Conservation (phyloP, 768 basidiomycete genomes). For the Lentinula guzmanii region DNA sequence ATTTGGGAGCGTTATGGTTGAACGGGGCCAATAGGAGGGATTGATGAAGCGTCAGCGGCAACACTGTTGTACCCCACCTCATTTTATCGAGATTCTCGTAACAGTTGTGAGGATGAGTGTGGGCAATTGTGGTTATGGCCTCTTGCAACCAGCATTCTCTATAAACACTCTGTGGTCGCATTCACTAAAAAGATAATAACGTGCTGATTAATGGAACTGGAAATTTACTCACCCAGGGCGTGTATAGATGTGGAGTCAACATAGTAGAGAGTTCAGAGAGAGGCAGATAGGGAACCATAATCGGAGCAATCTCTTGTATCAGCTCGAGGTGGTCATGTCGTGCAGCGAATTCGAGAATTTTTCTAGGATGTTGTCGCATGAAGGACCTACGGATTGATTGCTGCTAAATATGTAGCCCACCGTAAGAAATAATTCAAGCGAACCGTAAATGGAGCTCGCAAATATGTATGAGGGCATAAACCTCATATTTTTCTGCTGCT, state of each 20-base stretch:
- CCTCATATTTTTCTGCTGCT: conserved; percentile 7
- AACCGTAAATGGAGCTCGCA: not conserved
- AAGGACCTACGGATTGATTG: not conserved
- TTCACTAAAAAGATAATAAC: not conserved
- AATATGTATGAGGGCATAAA: conserved; percentile 5
- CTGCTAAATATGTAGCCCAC: not conserved
- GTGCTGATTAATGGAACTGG: not conserved
- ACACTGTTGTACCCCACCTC: not conserved
- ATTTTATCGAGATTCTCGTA: not conserved
- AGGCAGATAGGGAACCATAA: not conserved
- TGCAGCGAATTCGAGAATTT: not conserved
- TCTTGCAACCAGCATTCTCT: not conserved
- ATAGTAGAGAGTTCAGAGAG: not conserved
- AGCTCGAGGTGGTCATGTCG: not conserved
- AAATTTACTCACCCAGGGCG: not conserved
- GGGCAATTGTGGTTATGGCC: not conserved
- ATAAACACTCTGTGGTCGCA: not conserved
- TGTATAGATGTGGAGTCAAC: not conserved
- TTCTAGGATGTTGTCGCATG: not conserved
- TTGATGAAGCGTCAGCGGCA: not conserved
- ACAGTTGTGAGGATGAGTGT: not conserved
- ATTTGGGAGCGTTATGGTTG: not conserved
- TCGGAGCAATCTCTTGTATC: not conserved
- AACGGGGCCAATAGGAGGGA: not conserved
- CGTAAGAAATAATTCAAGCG: not conserved